Percentiles rank a stretch among this genome's conserved stretches.
These are phyloP conservation scores for Ganoderma meredithae DNA, from an alignment of 1,284 basidiomycete species.

Conservation along the genomic window DNA sequence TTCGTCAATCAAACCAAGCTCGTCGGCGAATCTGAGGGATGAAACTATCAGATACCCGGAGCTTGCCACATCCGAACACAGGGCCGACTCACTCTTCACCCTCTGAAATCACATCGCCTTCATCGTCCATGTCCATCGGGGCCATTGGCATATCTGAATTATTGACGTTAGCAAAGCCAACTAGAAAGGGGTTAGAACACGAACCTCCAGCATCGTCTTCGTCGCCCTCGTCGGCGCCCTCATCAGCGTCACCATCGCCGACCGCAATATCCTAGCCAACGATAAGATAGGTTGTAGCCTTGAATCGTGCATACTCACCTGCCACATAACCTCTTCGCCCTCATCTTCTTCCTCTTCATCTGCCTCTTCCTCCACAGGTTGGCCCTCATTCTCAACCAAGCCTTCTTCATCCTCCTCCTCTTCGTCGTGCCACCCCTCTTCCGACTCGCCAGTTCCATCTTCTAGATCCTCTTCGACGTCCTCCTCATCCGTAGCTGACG, in stretches of 20 bases:
- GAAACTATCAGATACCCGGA: constrained; percentile 15
- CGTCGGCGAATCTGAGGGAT: constrained; percentile 53
- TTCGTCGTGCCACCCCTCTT: constrained; percentile 68
- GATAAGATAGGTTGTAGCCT: neutral
- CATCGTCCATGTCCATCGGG: constrained; percentile 51
- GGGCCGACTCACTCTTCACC: constrained; percentile 63
- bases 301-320: constrained; percentile 55
- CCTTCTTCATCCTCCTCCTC: constrained; percentile 74
- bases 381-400: constrained; percentile 61
- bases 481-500: constrained; percentile 73
- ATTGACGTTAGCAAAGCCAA: neutral
- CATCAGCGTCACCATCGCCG: constrained; percentile 49
- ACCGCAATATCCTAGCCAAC: constrained; percentile 59
- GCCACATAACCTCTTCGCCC: constrained; percentile 71
- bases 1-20: constrained; percentile 54
- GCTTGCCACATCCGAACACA: constrained; percentile 27
- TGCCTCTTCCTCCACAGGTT: constrained; percentile 55
- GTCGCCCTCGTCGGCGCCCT: constrained; percentile 53
- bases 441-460: constrained; percentile 68
- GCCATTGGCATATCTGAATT: constrained; percentile 35
- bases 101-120: constrained; percentile 75
- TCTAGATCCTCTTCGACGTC: constrained; percentile 70
- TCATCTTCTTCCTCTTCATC: constrained; percentile 55
- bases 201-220: constrained; percentile 50
- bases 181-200: constrained; percentile 8